Conservation (phyloP, 176 grass and related monocot species). For the Oryza glumipatula region DNA sequence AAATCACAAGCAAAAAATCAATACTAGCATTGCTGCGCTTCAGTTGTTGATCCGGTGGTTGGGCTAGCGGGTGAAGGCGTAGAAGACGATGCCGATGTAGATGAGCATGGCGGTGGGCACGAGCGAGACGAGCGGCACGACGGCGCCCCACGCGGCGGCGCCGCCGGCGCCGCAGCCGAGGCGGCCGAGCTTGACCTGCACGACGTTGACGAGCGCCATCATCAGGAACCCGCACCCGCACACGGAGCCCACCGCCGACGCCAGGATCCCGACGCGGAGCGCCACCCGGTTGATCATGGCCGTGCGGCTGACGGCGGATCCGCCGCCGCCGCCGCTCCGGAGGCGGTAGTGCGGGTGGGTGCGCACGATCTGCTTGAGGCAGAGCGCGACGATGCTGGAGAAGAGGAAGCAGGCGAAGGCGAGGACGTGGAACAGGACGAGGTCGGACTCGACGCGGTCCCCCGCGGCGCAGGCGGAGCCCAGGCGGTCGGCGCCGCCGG, state of each 20-base stretch:
- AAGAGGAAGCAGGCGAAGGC: slow-evolving; percentile 93
- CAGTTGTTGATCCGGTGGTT: background rate
- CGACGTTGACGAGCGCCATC: slow-evolving; percentile 87
- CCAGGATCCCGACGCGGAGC: slow-evolving; percentile 75
- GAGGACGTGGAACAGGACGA: slow-evolving; percentile 83
- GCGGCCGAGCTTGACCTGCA: slow-evolving; percentile 80
- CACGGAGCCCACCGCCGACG: slow-evolving; percentile 65
- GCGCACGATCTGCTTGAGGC: slow-evolving; percentile 96
- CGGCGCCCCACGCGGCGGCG: slow-evolving; percentile 49
- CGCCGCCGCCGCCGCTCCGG: background rate
- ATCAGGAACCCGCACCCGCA: slow-evolving; percentile 76
- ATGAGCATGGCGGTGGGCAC: slow-evolving; percentile 78
- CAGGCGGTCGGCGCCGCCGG: slow-evolving; percentile 35
- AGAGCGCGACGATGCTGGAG: slow-evolving; percentile 95
- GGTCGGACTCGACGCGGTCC: slow-evolving; percentile 61
- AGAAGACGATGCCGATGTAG: slow-evolving; percentile 75
- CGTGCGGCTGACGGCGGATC: background rate
- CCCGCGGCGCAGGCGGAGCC: slow-evolving; percentile 53
- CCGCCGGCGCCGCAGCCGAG: slow-evolving; percentile 69
- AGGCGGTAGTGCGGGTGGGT: slow-evolving; percentile 22
- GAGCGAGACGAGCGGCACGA: slow-evolving; percentile 75
- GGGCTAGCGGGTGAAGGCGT: slow-evolving; percentile 61
- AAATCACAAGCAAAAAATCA: slow-evolving; percentile 11
- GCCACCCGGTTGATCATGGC: slow-evolving; percentile 63
- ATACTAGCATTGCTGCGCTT: background rate